A percentile compares a stretch with the other conserved stretches of the same genome.
These are phyloP conservation scores for Dryas octopetala DNA, from an alignment of 306 rosid species.

Conservation along the genomic window DNA sequence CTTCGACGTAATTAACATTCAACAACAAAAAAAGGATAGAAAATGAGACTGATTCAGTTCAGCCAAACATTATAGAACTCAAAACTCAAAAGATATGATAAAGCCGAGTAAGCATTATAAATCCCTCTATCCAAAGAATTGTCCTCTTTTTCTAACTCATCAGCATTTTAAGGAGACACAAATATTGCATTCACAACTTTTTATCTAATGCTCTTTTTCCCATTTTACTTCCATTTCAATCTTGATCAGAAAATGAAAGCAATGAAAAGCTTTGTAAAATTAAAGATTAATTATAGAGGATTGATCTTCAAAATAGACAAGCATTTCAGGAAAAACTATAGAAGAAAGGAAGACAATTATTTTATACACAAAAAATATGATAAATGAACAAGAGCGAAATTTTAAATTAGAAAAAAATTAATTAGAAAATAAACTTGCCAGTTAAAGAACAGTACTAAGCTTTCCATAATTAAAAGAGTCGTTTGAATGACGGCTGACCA, in stretches of 20 bases:
- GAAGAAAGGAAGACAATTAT: neutral
- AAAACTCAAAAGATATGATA: neutral
- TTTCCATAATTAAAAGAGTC: neutral
- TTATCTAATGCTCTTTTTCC: neutral
- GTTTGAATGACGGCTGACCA: neutral
- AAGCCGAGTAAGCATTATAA: neutral
- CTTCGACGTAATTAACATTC: neutral
- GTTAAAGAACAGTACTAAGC: neutral
- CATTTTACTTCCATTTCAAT: neutral
- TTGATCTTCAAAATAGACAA: neutral
- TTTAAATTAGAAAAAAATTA: no score
- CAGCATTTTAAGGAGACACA: neutral
- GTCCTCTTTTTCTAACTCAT: neutral
- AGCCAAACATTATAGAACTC: conserved; percentile 1
- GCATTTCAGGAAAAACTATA: neutral
- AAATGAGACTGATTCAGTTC: neutral
- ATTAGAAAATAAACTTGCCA: no score
- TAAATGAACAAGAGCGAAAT: no score
- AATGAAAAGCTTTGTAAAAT: neutral
- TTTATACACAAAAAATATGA: neutral
- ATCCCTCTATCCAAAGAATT: neutral
- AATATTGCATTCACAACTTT: neutral
- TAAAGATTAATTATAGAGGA: neutral
- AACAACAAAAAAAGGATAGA: neutral
- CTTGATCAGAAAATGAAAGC: neutral